Percentiles rank a stretch among this genome's conserved stretches.
phyloP scores from a whole-genome alignment of 345 rosid species.

The Psidium friedrichsthalianum region DNA sequence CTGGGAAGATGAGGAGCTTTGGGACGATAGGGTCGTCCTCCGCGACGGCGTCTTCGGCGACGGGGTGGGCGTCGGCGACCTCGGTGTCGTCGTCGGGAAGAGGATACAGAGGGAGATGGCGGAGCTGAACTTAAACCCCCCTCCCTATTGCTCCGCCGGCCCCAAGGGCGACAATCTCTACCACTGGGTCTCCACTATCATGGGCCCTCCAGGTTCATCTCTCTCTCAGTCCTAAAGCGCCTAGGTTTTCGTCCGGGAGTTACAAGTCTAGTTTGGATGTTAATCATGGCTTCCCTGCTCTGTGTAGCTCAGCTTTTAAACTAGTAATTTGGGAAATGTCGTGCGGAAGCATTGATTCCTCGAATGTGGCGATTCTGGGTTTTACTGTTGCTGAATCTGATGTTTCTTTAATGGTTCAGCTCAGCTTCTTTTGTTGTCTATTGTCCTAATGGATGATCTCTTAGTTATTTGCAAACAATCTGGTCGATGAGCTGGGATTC shows the following conservation, averaged over 20 bases:
- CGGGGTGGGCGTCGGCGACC: conserved; percentile 72
- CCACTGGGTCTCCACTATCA: conserved; percentile 80
- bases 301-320: not conserved
- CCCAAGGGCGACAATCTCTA: conserved; percentile 90
- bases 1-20: conserved; percentile 2
- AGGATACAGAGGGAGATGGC: conserved; percentile 84
- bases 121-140: conserved; percentile 71
- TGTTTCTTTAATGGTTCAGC: not conserved
- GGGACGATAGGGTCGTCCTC: conserved; percentile 21
- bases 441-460: not conserved
- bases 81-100: conserved; percentile 79
- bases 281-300: not conserved
- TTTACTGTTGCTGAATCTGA: not conserved
- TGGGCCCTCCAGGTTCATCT: conserved; percentile 62
- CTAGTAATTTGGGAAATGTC: not conserved
- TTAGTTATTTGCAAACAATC: not conserved
- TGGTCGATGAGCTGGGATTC: not conserved
- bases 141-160: conserved; percentile 78
- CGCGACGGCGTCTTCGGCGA: conserved; percentile 28
- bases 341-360: not conserved
- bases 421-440: not conserved
- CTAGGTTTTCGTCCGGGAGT: not conserved
- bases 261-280: not conserved
- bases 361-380: not conserved
- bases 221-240: not conserved